Conservation (phyloP, 2,329 filamentous ascomycete species). For the Penicillium corylophilum region DNA sequence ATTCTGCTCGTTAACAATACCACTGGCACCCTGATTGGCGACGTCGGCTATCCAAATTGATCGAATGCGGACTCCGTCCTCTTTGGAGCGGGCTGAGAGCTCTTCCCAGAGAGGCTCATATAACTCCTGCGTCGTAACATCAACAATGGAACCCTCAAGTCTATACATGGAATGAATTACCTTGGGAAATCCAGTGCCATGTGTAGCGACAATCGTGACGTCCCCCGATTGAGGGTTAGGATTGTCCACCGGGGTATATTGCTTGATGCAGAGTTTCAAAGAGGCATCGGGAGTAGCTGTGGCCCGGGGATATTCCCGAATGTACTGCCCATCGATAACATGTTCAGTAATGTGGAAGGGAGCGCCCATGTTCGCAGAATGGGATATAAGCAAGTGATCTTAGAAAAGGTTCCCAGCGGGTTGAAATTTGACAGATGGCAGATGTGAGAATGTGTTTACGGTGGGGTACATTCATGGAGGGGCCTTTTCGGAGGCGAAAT, state of each 20-base stretch:
- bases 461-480: no score
- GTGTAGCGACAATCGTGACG: slow-evolving; percentile 55
- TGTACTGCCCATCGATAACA: slow-evolving; percentile 48
- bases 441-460: no score
- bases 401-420: no score
- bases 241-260: slow-evolving; percentile 55
- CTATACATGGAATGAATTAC: slow-evolving; percentile 38
- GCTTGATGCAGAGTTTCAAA: slow-evolving; percentile 54
- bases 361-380: no score
- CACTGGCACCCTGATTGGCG: slow-evolving; percentile 72
- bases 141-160: no score
- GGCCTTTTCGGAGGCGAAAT: no score
- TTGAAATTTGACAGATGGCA: no score
- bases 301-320: slow-evolving; percentile 52
- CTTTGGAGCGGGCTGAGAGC: slow-evolving; percentile 53
- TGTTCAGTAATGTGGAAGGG: slow-evolving; percentile 45
- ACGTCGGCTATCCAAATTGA: slow-evolving; percentile 80
- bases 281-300: slow-evolving; percentile 45
- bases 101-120: slow-evolving; percentile 88
- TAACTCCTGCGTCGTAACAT: no score
- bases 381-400: no score
- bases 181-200: slow-evolving; percentile 67
- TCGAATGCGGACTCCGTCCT: slow-evolving; percentile 63
- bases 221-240: slow-evolving; percentile 45
- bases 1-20: slow-evolving; percentile 66